Base-by-base conservation (phyloP, 192 early-diverging fungal species). In the Umbelopsis vinacea region DNA sequence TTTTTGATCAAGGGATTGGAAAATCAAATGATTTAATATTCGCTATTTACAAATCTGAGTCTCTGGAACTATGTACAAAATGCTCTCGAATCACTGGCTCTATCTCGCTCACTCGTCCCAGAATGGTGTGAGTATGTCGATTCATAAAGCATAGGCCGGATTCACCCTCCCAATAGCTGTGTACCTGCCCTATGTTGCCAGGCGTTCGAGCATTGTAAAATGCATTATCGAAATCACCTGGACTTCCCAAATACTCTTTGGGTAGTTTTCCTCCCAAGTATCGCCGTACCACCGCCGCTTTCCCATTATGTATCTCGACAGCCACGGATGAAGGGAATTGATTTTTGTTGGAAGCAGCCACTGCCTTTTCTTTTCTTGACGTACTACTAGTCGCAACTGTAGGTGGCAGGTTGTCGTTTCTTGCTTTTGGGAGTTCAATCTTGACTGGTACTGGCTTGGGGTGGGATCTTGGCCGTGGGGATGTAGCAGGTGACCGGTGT, bases 31-130 rank as follows among this genome's bases (percentile, higher is more conserved):
- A n/a, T n/a, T n/a, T n/a, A n/a, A n/a, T n/a, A n/a, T n/a, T n/a
- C n/a, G n/a, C 53, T 54, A 54, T 54, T 26, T 54, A 54, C 53
- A 54, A 8, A 54, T 54, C 53, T 26, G 26, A 12, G 26, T 54
- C 8, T 12, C 26, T 54, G 23, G 23, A 54, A 54, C 23, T 54
- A 24, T 29, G 8, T 17, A 26, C 26, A 10, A 63, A 63, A 29
- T 37, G 19, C 6, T 63, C 19, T 12, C 57, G 26, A 33, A 63
- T 37, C 57, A 37, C 57, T 12, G 33, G 57, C n/a, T 63, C 57
- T 15, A 63, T 35, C 2, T 63, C 57, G 11, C 14, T 11, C 0
- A 63, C 57, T 35, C 17, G 17, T 2, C 33, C 57, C 3, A 63
- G 33, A 3, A 63, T 26, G 4, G 23, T 63, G 0, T 26, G 9